phyloP scores from a whole-genome alignment of 805 yeast species.

The Barnettozyma sucrosica region DNA sequence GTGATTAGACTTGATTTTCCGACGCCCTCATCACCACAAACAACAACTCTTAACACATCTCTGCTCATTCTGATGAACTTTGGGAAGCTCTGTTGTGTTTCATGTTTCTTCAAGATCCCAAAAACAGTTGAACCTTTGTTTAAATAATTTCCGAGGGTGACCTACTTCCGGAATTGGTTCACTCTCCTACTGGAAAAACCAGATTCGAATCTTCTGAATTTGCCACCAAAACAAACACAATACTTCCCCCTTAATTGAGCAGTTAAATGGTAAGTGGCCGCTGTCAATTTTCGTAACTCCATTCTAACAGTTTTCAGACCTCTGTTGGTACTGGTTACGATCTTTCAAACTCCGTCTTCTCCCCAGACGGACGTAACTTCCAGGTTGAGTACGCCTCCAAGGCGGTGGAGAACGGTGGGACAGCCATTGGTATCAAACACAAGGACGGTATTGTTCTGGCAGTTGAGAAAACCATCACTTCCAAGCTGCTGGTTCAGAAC shows the following conservation, averaged over 20 bases:
- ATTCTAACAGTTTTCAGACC: constrained; percentile 37
- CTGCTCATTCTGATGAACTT: constrained; percentile 26
- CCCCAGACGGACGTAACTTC: constrained; percentile 86
- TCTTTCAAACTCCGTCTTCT: constrained; percentile 90
- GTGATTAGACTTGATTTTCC: constrained; percentile 80
- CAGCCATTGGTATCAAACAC: constrained; percentile 88
- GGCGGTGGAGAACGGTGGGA: constrained; percentile 97
- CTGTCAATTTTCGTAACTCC: neutral
- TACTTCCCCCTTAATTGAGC: neutral
- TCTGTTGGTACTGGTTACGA: constrained; percentile 99
- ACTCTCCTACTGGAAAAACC: neutral
- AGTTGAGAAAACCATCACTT: constrained; percentile 85
- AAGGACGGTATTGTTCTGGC: constrained; percentile 95
- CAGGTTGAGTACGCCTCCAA: constrained; percentile 97
- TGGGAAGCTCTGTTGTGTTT: neutral
- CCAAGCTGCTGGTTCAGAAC: constrained; percentile 84
- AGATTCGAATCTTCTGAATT: neutral
- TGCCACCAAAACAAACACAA: constrained; percentile 2
- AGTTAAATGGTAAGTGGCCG: neutral
- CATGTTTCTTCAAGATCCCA: neutral
- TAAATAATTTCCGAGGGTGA: neutral
- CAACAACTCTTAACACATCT: constrained; percentile 69
- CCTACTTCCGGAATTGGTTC: neutral
- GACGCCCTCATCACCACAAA: constrained; percentile 91
- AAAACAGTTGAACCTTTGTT: neutral